phyloP scores from a whole-genome alignment of 768 basidiomycete species.

The Pisolithus tinctorius region DNA sequence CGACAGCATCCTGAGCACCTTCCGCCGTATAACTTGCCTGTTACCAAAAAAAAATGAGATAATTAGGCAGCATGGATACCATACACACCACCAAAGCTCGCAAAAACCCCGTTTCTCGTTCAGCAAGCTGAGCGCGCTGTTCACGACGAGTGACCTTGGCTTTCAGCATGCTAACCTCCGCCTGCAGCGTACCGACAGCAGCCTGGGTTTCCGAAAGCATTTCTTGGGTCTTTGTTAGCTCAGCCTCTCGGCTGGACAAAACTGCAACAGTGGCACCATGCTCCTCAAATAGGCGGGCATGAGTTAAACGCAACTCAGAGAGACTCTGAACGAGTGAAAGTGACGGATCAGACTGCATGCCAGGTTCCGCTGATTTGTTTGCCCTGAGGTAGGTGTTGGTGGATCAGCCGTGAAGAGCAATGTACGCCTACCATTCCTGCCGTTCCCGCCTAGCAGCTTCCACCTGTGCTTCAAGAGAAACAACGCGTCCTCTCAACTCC shows the following conservation, averaged over 20 bases:
- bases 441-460: conserved; percentile 52
- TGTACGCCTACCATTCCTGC: conserved; percentile 45
- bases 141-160: conserved; percentile 33
- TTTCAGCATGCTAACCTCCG: conserved; percentile 32
- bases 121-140: conserved; percentile 35
- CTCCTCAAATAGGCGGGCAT: conserved; percentile 61
- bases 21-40: conserved; percentile 64
- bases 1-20: conserved; percentile 26
- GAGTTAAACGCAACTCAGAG: conserved; percentile 50
- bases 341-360: conserved; percentile 39
- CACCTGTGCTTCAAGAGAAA: conserved; percentile 56
- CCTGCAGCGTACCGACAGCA: conserved; percentile 27
- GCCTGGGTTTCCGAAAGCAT: conserved; percentile 32
- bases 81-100: conserved; percentile 59
- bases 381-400: conserved; percentile 27
- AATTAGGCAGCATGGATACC: background rate
- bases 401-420: background rate
- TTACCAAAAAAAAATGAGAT: background rate
- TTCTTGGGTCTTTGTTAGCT: conserved; percentile 36
- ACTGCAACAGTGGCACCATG: conserved; percentile 52
- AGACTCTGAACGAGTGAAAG: conserved; percentile 53
- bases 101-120: conserved; percentile 61
- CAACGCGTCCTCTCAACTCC: conserved; percentile 48
- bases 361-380: conserved; percentile 26
- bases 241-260: conserved; percentile 47